Conservation (phyloP, 371 early-diverging fungal species). For the Choanephora cucurbitarum region DNA sequence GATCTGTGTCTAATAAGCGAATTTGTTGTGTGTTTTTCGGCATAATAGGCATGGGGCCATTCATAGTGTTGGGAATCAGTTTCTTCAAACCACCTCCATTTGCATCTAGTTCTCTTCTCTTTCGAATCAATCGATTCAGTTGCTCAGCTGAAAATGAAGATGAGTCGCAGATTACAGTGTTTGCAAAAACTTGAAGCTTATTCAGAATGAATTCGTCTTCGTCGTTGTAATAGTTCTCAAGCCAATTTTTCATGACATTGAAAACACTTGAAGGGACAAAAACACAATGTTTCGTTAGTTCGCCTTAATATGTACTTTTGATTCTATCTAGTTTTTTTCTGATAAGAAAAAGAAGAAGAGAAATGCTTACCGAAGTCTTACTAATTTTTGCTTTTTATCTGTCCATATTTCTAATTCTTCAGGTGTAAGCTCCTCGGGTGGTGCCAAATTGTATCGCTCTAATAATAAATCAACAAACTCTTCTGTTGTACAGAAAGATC, state of each 20-base stretch:
- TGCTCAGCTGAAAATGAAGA: conserved; percentile 74
- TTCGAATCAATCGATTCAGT: conserved; percentile 69
- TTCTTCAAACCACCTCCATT: conserved; percentile 55
- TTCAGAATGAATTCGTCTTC: conserved; percentile 69
- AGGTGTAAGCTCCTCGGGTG: conserved; percentile 69
- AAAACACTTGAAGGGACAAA: conserved; percentile 64
- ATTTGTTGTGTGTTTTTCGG: conserved; percentile 66
- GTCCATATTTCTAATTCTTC: conserved; percentile 78
- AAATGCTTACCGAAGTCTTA: conserved; percentile 68
- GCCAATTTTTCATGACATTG: conserved; percentile 89
- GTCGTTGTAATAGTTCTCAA: conserved; percentile 84
- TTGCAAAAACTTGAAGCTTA: conserved; percentile 76
- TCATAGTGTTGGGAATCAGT: conserved; percentile 54
- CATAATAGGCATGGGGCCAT: conserved; percentile 59
- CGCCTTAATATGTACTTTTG: too few species aligned
- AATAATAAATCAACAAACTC: conserved; percentile 74
- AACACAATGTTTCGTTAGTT: too few species aligned
- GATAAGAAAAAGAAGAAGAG: too few species aligned
- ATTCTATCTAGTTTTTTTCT: not conserved
- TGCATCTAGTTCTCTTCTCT: conserved; percentile 62
- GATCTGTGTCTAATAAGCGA: conserved; percentile 83
- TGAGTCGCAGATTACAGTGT: conserved; percentile 71
- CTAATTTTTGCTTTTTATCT: conserved; percentile 81
- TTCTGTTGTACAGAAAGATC: conserved; percentile 78
- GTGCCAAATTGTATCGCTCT: conserved; percentile 70